Percentiles rank a stretch among this genome's conserved stretches.
Conservation (phyloP, 2,329 filamentous ascomycete genomes). For the Penicillium hesseltinei region DNA sequence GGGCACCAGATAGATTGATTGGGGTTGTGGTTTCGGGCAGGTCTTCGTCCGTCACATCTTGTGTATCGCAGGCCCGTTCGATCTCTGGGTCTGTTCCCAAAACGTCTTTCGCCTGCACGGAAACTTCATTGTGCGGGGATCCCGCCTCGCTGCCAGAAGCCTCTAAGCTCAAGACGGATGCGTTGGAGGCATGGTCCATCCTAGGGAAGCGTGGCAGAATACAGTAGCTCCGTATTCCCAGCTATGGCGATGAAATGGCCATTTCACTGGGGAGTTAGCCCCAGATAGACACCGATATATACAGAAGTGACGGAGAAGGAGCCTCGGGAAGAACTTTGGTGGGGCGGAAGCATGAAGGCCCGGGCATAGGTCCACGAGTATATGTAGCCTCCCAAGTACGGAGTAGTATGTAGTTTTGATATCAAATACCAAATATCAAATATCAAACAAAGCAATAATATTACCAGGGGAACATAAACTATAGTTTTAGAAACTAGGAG, state of each 20-base stretch:
- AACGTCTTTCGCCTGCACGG: conserved; percentile 8
- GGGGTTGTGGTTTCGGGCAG: conserved; percentile 7
- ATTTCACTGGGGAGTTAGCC: not conserved
- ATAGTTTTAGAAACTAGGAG: not conserved
- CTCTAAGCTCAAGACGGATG: conserved; percentile 21
- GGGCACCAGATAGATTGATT: conserved; percentile 22
- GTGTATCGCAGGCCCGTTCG: not conserved
- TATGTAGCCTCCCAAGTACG: too few species aligned
- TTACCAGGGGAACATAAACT: not conserved
- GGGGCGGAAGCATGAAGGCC: not conserved
- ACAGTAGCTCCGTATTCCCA: not conserved
- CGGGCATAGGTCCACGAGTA: not conserved
- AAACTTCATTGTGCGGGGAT: conserved; percentile 13
- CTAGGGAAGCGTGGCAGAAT: conserved; percentile 16
- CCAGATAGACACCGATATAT: not conserved
- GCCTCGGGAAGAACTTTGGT: not conserved
- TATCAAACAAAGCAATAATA: not conserved
- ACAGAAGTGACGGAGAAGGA: not conserved
- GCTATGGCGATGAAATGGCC: conserved; percentile 1
- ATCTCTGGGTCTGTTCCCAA: conserved; percentile 3
- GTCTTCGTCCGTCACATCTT: conserved; percentile 12
- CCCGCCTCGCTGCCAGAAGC: conserved; percentile 14
- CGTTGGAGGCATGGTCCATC: conserved; percentile 33
- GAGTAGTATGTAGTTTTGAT: too few species aligned
- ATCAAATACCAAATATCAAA: not conserved